Evolutionary conservation across 192 early-diverging fungal species (phyloP), one percentile per base, ranked within the genome.

Genomic region (Bifiguratus adelaidae): DNA sequence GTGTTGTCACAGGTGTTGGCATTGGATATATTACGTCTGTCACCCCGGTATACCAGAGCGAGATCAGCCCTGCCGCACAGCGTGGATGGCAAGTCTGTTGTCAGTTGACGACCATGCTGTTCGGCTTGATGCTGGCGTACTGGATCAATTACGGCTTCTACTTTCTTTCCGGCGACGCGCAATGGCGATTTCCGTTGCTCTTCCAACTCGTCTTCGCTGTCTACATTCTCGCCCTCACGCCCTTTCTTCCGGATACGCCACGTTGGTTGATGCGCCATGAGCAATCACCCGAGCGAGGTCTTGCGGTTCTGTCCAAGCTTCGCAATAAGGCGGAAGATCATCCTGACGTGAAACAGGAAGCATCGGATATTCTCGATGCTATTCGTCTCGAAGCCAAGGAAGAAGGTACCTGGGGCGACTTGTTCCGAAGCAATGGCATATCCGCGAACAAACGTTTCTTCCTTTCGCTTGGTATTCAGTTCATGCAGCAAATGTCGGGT

Each of bases 401-500:
- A 33, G 32, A n/a, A 33, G 32, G 32, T 8, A n/a, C n/a, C n/a
- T n/a, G n/a, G n/a, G n/a, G n/a, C n/a, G n/a, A n/a, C n/a, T n/a
- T n/a, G n/a, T n/a, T n/a, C n/a, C n/a, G n/a, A n/a, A n/a, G n/a
- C n/a, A n/a, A n/a, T n/a, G n/a, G n/a, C n/a, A n/a, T n/a, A n/a
- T n/a, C n/a, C n/a, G n/a, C n/a, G n/a, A 33, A 33, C n/a, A 33
- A 33, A n/a, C 68, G 80, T 2, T 36, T 66, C 3, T 16, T 67
- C 0, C 30, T 71, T 5, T 69, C 69, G 7, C 37, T 77, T 3
- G 41, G 55, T 13, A 68, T 92, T 30, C 86, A 86, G 53, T 60
- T 77, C 19, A 79, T 88, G 54, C 86, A 89, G 56, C 89, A 92
- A 59, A 67, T 82, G 22, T 90, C 86, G 7, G 91, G 90, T 45